Conservation (phyloP, 2,329 filamentous ascomycete species). For the Metarhizium humberi region DNA sequence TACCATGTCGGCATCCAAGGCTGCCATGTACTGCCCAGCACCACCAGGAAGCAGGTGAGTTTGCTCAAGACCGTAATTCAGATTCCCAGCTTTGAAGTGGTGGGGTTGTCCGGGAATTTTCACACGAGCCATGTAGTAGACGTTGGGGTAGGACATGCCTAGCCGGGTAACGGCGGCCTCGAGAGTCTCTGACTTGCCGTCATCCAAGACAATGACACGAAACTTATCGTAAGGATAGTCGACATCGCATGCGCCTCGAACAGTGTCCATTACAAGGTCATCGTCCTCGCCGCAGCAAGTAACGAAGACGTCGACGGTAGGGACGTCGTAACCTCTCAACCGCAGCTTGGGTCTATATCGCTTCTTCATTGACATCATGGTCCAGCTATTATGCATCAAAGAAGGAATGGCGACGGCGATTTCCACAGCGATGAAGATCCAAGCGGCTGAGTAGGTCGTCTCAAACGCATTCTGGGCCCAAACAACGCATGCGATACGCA, state of each 20-base stretch:
- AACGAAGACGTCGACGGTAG: constrained; percentile 47
- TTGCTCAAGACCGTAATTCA: constrained; percentile 49
- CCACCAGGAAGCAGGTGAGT: constrained; percentile 42
- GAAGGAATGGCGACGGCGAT: constrained; percentile 42
- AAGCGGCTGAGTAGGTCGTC: constrained; percentile 38
- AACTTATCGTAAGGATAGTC: constrained; percentile 46
- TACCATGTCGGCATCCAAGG: constrained; percentile 57
- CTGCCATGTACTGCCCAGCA: constrained; percentile 49
- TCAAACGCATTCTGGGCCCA: constrained; percentile 33
- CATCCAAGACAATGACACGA: constrained; percentile 46
- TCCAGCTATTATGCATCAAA: constrained; percentile 48
- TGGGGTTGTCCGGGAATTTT: constrained; percentile 39
- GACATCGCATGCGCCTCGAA: constrained; percentile 41
- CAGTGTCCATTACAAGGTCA: constrained; percentile 47
- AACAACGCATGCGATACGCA: constrained; percentile 44
- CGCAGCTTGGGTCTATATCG: constrained; percentile 43
- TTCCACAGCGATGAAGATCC: constrained; percentile 49
- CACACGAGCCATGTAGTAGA: constrained; percentile 42
- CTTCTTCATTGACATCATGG: constrained; percentile 46
- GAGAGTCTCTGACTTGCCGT: constrained; percentile 37
- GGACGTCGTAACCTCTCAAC: constrained; percentile 36
- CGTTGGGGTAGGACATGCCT: constrained; percentile 32
- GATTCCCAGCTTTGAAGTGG: constrained; percentile 56
- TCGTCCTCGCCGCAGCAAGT: constrained; percentile 49
- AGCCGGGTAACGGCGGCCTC: constrained; percentile 28